Base-by-base conservation (phyloP, 257 asterid genomes). In the Dorcoceras hygrometricum region DNA sequence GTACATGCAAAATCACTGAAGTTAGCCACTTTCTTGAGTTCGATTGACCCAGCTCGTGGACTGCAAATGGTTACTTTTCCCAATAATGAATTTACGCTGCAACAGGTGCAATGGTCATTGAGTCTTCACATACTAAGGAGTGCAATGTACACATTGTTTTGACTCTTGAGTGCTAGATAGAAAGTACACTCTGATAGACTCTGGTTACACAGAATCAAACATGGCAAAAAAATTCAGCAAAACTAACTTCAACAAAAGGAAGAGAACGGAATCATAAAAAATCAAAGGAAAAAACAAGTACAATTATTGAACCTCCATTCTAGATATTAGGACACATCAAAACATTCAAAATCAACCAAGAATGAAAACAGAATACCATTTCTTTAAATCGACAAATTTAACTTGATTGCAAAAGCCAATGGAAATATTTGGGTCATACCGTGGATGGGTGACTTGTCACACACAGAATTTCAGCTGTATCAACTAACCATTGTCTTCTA, bases 401-500 rank as follows among this genome's bases (percentile, higher is more conserved):
- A 62, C 24, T 63, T 50, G 20, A n/a, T 54, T 48, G 8, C 26
- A 46, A 32, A 31, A 56, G 34, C 50, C 25, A 61, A 19, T 19
- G 57, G 57, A 31, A 39, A 12, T 29, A 16, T 55, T 66, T 27
- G 62, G 80, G 26, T 56, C 87, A 59, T 85, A 93, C 99, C 80
- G 96, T 90, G 71, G 97, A 88, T 68, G 99, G 99, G 78, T 82
- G 83, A 65, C 87, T 79, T 51, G 96, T 82, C 60, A 86, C 87
- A 18, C 97, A 88, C 59, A 86, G 76, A 72, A 93, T 85, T 67
- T 90, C 91, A 16, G 89, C 75, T 29, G 96, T 81, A 66, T 93
- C 96, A 53, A 80, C 77, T 64, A 93, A 89, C 97, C 99, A 93
- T 70, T 81, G 89, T 69, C 86, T 79, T 82, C 95, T 81, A 61